Base-by-base conservation (phyloP, 106 monocot genomes). In the Dioscorea zingiberensis region DNA sequence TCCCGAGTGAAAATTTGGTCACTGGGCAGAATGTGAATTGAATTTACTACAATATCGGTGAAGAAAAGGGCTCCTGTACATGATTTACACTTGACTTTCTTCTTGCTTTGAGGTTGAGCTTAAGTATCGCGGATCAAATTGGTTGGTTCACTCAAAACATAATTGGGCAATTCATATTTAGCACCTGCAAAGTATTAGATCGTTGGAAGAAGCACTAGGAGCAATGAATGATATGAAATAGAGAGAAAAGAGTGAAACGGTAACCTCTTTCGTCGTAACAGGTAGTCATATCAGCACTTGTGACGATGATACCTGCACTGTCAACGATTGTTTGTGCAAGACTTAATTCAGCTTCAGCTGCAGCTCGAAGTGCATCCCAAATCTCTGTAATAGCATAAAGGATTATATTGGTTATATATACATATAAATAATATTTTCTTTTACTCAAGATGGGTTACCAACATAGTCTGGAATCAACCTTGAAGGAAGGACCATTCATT, bases 301-400 rank as follows among this genome's bases (percentile, higher is more conserved):
- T 27, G 55, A 83, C 63, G 62, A 91, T 83, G 71, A 91, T 71
- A 27, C 80, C 83, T 24, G 83, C 83, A 57, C 82, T 75, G 28
- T 83, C 85, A 47, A 83, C 71, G 71, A 85, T 83, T 19, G 80
- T 58, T 73, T 90, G 74, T 32, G 89, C 85, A 55, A 83, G 77
- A 47, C 16, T 54, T 46, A 83, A 19, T 63, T 85, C 85, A 51
- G 83, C 68, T 60, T 83, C 80, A 58, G 75, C 68, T 4, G 86
- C 80, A 60, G 75, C 82, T 66, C 68, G 71, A 21, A 91, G 90
- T 25, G 90, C 90, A 83, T 90, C 90, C 85, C 90, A 90, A 25
- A 90, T 90, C 53, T 90, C 89, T 90, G 82, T 7, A 13, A 16
- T 2, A 25, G 17, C 3, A 68, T 11, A 15, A 68, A 44, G 24